Evolutionary conservation across 495 filamentous ascomycete genomes (phyloP).

Genomic region (Aspergillus haitiensis): DNA sequence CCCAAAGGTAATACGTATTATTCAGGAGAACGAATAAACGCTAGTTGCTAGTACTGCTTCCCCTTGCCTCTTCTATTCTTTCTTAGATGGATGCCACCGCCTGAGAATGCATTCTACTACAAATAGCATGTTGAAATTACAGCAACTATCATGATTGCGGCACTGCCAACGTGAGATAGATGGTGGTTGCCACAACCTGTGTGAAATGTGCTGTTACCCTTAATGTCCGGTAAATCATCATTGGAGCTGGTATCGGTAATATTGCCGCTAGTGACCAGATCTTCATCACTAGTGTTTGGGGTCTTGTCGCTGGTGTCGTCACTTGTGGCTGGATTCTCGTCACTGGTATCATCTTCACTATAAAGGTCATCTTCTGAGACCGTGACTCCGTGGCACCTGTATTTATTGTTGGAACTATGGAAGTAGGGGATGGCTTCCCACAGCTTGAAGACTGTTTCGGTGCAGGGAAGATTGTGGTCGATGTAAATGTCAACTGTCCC

Average conservation of each 20-base stretch:
- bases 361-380: not conserved
- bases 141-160: not conserved
- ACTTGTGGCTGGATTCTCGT: not conserved
- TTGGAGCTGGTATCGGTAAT: not conserved
- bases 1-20: too few species aligned
- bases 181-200: not conserved
- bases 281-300: not conserved
- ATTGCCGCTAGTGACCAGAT: not conserved
- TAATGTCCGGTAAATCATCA: not conserved
- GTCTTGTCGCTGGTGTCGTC: not conserved
- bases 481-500: not conserved
- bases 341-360: not conserved
- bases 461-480: constrained; percentile 1
- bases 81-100: too few species aligned
- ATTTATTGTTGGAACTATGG: not conserved
- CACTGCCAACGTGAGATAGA: not conserved
- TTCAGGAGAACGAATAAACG: too few species aligned
- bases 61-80: too few species aligned
- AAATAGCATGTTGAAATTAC: not conserved
- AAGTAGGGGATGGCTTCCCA: not conserved
- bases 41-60: too few species aligned
- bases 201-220: not conserved
- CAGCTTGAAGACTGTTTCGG: constrained; percentile 2
- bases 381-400: not conserved
- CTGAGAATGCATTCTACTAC: not conserved